Percentiles rank a stretch among this genome's conserved stretches.
Conservation (phyloP, 257 asterid genomes). For the Misopates orontium region DNA sequence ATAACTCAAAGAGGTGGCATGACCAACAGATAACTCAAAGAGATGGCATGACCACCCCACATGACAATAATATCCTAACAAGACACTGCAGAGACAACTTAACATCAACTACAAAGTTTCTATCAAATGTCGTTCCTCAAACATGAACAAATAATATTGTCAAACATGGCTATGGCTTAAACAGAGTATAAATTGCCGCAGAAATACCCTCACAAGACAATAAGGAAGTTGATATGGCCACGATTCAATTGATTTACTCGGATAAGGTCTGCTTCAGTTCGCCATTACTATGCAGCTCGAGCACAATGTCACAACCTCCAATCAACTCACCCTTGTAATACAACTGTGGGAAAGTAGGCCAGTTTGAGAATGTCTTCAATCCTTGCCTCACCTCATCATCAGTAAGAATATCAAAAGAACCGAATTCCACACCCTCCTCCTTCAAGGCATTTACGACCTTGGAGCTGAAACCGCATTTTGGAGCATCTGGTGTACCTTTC, state of each 20-base stretch:
- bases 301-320: conserved; percentile 92
- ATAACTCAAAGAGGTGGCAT: no score
- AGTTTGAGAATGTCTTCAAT: conserved; percentile 75
- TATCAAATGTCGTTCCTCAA: neutral
- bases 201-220: neutral
- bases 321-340: conserved; percentile 90
- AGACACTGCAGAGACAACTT: neutral
- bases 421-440: conserved; percentile 71
- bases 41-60: no score
- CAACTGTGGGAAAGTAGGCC: conserved; percentile 98
- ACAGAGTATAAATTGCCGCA: conserved; percentile 19
- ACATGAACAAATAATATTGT: neutral
- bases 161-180: conserved; percentile 17
- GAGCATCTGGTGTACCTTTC: conserved; percentile 86
- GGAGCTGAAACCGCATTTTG: conserved; percentile 89
- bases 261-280: conserved; percentile 73
- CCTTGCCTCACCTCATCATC: conserved; percentile 97
- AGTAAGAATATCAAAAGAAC: conserved; percentile 76
- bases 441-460: conserved; percentile 81
- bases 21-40: no score
- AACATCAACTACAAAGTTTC: neutral
- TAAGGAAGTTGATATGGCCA: conserved; percentile 2
- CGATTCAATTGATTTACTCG: conserved; percentile 38
- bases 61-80: neutral
- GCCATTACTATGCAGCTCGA: conserved; percentile 67